Percentiles rank a stretch among this genome's conserved stretches.
Conservation (phyloP, 768 basidiomycete species). For the Lactifluus hygrophoroides region DNA sequence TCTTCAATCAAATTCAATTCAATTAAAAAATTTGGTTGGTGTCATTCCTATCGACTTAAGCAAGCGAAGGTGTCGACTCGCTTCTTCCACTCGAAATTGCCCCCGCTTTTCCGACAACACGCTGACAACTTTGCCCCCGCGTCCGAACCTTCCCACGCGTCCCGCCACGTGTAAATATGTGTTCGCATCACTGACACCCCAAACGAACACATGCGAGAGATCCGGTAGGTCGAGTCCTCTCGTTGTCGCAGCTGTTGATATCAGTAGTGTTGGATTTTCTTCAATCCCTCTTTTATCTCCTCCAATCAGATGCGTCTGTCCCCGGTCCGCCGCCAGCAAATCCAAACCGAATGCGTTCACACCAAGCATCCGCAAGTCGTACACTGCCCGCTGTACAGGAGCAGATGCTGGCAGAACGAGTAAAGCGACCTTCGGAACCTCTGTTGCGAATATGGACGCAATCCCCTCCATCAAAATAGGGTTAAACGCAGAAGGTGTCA, state of each 20-base stretch:
- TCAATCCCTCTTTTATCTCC: constrained; percentile 27
- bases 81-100: constrained; percentile 27
- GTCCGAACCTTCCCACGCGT: constrained; percentile 65
- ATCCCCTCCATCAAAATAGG: constrained; percentile 55
- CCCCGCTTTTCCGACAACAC: constrained; percentile 37
- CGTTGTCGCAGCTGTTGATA: constrained; percentile 59
- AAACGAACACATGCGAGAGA: constrained; percentile 66
- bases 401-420: constrained; percentile 58
- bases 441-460: constrained; percentile 60
- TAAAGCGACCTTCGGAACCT: constrained; percentile 58
- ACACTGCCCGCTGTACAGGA: constrained; percentile 52
- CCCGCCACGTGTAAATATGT: constrained; percentile 65
- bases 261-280: constrained; percentile 54
- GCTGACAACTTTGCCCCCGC: constrained; percentile 56
- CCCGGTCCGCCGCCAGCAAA: constrained; percentile 36
- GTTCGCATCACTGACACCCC: constrained; percentile 55
- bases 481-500: constrained; percentile 45
- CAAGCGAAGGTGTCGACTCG: not conserved
- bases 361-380: constrained; percentile 56
- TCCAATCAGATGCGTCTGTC: constrained; percentile 29
- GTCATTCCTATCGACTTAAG: not conserved
- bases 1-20: not conserved
- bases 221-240: constrained; percentile 67
- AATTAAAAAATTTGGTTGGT: not conserved
- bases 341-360: constrained; percentile 59